Percentiles rank a stretch among this genome's conserved stretches.
Conservation (phyloP, 2,329 filamentous ascomycete genomes). For the Corniculantispora saksenae region DNA sequence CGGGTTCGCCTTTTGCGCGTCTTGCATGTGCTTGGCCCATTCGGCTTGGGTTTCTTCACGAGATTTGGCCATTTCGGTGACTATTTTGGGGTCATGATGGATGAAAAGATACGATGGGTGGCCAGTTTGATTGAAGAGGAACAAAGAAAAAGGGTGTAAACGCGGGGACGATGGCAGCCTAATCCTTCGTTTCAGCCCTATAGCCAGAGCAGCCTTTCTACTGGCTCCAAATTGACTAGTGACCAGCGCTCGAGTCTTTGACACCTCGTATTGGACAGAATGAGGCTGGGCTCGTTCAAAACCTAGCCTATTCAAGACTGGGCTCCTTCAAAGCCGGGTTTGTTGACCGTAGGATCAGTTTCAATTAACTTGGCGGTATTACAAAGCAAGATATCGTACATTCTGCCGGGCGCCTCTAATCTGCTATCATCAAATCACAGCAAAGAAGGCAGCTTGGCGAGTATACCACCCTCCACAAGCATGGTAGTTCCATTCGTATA, state of each 20-base stretch:
- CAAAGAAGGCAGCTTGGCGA: conserved; percentile 56
- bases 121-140: neutral
- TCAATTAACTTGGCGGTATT: too few relatives aligned
- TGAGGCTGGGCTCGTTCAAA: too few relatives aligned
- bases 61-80: neutral
- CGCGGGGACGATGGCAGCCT: neutral
- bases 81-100: neutral
- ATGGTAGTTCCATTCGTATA: conserved; percentile 67
- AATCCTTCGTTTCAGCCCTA: neutral
- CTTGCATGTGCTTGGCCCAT: neutral
- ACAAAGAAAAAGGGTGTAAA: neutral
- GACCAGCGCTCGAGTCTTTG: too few relatives aligned
- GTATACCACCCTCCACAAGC: conserved; percentile 63
- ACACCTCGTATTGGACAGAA: too few relatives aligned
- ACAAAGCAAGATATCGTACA: too few relatives aligned
- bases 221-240: too few relatives aligned
- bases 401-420: too few relatives aligned
- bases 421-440: neutral
- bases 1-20: neutral
- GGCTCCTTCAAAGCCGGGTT: too few relatives aligned
- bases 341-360: too few relatives aligned
- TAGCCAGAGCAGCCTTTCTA: too few relatives aligned
- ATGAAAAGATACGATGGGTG: neutral
- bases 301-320: too few relatives aligned
- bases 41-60: neutral